phyloP scores from a whole-genome alignment of 495 filamentous ascomycete genomes.

The Penicillium canariense region DNA sequence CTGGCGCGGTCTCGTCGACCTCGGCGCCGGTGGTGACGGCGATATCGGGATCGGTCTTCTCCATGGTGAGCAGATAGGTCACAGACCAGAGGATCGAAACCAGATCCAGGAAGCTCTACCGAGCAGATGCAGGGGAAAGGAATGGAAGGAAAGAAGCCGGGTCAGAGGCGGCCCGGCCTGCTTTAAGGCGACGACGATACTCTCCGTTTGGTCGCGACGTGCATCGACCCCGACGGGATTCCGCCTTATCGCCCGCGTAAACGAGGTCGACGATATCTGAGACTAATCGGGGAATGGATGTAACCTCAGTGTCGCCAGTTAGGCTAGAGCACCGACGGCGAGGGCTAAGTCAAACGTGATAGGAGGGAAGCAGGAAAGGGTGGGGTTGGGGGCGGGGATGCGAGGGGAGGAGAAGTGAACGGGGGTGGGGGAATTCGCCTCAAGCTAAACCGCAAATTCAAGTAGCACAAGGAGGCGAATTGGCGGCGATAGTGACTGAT shows the following conservation, averaged over 20 bases:
- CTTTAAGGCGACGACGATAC: background rate
- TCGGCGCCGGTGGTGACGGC: conserved; percentile 22
- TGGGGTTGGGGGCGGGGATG: background rate
- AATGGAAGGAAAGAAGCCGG: conserved; percentile 16
- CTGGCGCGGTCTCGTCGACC: conserved; percentile 43
- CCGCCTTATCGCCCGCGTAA: conserved; percentile 18
- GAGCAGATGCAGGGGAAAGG: conserved; percentile 4
- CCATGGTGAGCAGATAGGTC: conserved; percentile 19
- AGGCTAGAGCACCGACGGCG: conserved; percentile 1
- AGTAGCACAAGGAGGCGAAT: background rate
- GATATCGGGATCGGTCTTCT: conserved; percentile 30
- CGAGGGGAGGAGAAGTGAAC: background rate
- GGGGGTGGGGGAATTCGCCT: no score
- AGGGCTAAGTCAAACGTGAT: background rate
- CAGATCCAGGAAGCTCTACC: background rate
- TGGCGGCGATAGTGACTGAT: no score
- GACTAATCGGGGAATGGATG: conserved; percentile 7
- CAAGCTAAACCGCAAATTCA: no score
- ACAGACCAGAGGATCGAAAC: conserved; percentile 1
- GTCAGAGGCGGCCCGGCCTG: background rate
- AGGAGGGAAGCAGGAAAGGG: conserved; percentile 6
- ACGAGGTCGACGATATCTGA: conserved; percentile 7
- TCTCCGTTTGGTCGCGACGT: background rate
- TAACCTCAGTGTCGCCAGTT: conserved; percentile 8
- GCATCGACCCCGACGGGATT: conserved; percentile 10